Percentiles rank a stretch among this genome's conserved stretches.
phyloP scores from a whole-genome alignment of 179 eudicot species.

The Patellifolia procumbens region DNA sequence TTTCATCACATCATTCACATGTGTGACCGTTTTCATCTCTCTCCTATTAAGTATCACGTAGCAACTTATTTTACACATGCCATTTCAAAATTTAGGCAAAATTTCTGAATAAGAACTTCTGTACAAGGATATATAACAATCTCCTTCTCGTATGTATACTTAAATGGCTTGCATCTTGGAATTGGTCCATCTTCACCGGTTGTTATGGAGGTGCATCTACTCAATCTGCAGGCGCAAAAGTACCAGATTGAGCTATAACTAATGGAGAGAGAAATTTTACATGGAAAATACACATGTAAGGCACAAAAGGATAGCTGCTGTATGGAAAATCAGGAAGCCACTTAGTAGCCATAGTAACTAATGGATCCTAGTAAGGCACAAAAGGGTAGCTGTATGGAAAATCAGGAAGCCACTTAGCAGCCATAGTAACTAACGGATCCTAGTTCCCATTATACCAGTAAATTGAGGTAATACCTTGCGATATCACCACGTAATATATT shows the following conservation, averaged over 20 bases:
- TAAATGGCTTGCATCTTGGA: slow-evolving; percentile 99
- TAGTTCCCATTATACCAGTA: too few species aligned
- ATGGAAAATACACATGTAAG: background rate
- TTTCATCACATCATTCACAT: too few species aligned
- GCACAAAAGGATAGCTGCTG: background rate
- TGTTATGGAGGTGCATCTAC: slow-evolving; percentile 89
- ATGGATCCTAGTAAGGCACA: background rate
- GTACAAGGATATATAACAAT: slow-evolving; percentile 95
- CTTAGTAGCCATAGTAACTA: too few species aligned
- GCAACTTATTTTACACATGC: background rate
- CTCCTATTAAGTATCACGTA: too few species aligned
- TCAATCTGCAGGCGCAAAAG: slow-evolving; percentile 53
- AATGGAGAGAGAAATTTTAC: background rate
- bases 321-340: background rate
- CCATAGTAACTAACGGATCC: too few species aligned
- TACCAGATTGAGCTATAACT: slow-evolving; percentile 23
- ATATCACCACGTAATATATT: slow-evolving; percentile 96
- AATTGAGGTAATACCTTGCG: slow-evolving; percentile 64
- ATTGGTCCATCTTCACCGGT: slow-evolving; percentile 99
- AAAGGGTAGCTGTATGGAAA: too few species aligned
- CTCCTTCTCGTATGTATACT: slow-evolving; percentile 97
- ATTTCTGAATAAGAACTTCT: background rate
- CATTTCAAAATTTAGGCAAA: background rate
- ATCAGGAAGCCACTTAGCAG: too few species aligned
- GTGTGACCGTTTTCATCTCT: too few species aligned